Conservation (phyloP, 75 land plant genomes). For the Larix kaempferi region DNA sequence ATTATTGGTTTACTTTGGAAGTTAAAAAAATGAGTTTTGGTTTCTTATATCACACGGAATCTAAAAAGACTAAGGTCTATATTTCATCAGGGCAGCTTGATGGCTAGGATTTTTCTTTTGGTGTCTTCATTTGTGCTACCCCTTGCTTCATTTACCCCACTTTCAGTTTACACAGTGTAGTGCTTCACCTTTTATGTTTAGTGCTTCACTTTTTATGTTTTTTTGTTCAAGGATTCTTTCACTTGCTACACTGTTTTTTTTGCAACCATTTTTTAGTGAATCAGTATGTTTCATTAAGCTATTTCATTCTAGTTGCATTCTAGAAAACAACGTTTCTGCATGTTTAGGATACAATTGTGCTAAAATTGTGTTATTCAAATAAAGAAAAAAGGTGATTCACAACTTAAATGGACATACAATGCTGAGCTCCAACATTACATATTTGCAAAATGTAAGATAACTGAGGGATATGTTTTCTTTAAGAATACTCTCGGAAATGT, state of each 20-base stretch:
- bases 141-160: too few relatives aligned
- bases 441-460: neutral
- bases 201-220: neutral
- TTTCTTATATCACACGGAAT: neutral
- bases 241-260: neutral
- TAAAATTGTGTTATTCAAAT: neutral
- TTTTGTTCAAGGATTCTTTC: neutral
- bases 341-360: neutral
- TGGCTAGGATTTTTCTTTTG: conserved; percentile 3
- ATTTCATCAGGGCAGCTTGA: neutral
- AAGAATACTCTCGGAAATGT: neutral
- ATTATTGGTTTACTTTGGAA: neutral
- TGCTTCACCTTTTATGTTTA: neutral
- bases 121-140: neutral
- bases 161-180: neutral
- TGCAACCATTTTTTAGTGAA: neutral
- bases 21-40: conserved; percentile 6
- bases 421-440: neutral
- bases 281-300: neutral
- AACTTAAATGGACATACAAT: neutral
- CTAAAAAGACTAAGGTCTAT: neutral
- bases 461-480: neutral
- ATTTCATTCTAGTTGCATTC: neutral
- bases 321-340: neutral
- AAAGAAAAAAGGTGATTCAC: neutral